phyloP scores from a whole-genome alignment of 441 rosid genomes.

The Croton laevigatus region DNA sequence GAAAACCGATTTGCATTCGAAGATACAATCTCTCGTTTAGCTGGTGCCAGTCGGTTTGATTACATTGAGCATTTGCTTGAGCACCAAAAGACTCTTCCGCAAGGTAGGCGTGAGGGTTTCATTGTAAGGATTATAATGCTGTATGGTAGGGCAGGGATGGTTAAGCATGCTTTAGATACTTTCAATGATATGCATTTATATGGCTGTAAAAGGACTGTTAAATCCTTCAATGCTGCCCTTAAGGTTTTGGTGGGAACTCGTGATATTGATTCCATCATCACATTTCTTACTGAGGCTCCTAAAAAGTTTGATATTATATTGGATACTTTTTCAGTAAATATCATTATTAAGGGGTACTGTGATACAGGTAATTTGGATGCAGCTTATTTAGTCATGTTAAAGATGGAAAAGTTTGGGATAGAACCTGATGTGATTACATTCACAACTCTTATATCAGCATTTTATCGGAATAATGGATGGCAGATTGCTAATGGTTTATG shows the following conservation, averaged over 20 bases:
- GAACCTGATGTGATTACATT: conserved; percentile 65
- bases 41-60: conserved; percentile 64
- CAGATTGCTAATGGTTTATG: conserved; percentile 69
- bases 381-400: conserved; percentile 49
- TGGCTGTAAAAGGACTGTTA: conserved; percentile 64
- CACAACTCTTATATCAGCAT: conserved; percentile 67
- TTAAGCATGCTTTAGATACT: conserved; percentile 56
- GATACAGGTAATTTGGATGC: conserved; percentile 48
- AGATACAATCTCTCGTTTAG: conserved; percentile 66
- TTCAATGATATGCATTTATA: conserved; percentile 58
- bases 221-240: conserved; percentile 72
- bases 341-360: conserved; percentile 54
- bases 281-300: conserved; percentile 41
- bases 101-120: conserved; percentile 81
- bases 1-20: conserved; percentile 72
- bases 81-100: conserved; percentile 76
- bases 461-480: conserved; percentile 45
- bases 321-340: conserved; percentile 56
- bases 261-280: conserved; percentile 42
- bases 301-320: conserved; percentile 38
- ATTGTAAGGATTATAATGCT: conserved; percentile 75
- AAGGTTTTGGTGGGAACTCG: conserved; percentile 48
- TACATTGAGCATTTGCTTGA: conserved; percentile 70
- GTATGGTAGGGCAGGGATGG: conserved; percentile 86
- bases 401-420: conserved; percentile 58